Conservation (phyloP, 2,329 filamentous ascomycete species). For the Cladosporium sp. region DNA sequence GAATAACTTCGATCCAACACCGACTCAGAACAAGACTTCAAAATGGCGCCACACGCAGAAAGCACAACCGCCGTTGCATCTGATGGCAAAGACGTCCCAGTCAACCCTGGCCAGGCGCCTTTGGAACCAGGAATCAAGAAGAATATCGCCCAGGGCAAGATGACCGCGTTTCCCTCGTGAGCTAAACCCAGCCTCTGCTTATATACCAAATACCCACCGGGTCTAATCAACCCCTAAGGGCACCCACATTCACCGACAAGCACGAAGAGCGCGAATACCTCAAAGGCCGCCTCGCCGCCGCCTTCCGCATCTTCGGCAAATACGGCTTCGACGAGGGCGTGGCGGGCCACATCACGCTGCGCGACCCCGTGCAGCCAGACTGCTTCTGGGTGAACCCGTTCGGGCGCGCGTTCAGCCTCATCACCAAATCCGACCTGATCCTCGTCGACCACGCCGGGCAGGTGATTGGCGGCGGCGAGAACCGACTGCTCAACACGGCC, state of each 20-base stretch:
- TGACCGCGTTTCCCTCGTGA: slow-evolving; percentile 24
- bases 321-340: slow-evolving; percentile 36
- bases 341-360: slow-evolving; percentile 37
- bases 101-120: slow-evolving; percentile 26
- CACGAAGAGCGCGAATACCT: slow-evolving; percentile 36
- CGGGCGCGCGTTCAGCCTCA: slow-evolving; percentile 36
- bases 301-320: slow-evolving; percentile 40
- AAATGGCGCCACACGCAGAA: slow-evolving; percentile 30
- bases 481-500: slow-evolving; percentile 37
- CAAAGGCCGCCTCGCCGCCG: slow-evolving; percentile 39
- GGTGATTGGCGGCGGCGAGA: slow-evolving; percentile 36
- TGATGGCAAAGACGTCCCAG: slow-evolving; percentile 24
- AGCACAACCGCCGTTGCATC: slow-evolving; percentile 17
- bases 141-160: slow-evolving; percentile 26
- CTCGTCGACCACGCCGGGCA: slow-evolving; percentile 38
- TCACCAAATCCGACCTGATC: slow-evolving; percentile 43
- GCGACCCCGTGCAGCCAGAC: slow-evolving; percentile 31
- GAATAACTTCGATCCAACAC: background rate
- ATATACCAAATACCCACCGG: background rate
- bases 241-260: slow-evolving; percentile 30
- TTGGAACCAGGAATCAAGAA: slow-evolving; percentile 30
- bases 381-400: slow-evolving; percentile 39
- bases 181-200: background rate
- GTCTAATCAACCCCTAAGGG: too few relatives aligned
- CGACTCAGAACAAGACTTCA: background rate